Base-by-base conservation (phyloP, 352 stramenopile genomes). In the Phytophthora sp. region DNA sequence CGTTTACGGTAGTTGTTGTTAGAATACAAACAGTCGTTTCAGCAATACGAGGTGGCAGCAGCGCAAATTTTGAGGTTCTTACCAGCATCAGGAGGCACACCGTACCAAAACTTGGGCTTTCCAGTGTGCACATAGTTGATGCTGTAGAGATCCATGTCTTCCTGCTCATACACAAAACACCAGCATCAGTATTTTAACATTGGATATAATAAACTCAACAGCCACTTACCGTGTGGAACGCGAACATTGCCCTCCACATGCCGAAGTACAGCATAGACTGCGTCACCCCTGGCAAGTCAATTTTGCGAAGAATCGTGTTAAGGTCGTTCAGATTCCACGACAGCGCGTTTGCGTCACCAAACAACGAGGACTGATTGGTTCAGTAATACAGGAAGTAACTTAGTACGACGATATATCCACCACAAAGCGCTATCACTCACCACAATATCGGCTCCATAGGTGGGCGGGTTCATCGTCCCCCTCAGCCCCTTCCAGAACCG, bases 81-180 rank as follows among this genome's bases (percentile, higher is more conserved):
- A 88, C 79, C 84, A 56, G 80, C 71, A 36, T 81, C 59, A 23
- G 91, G 90, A 44, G 90, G 91, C 3, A 98, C 79, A 1, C 79
- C 79, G 69, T 98, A 98, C 94, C 94, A 98, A 66, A 95, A 96
- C 74, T 98, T 98, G 44, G 92, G 89, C 20, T 90, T 94, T 35
- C 94, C 94, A 8, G 76, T 89, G 78, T 98, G 94, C 11, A 98
- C 38, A 67, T 97, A 98, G 75, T 98, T 98, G 69, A 98, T 97
- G 44, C 88, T 97, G 74, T 92, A 97, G 7, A 98, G 68, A 64
- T 98, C 94, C 79, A 98, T 96, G 64, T 98, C 94, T 72, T 98
- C 94, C 84, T 92, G 38, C 31, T 29, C 55, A 57, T 2, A 8
- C 36, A 41, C 46, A n/a, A n/a, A n/a, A n/a, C n/a, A n/a, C n/a